These are phyloP conservation scores for Phytophthora pseudosyringae DNA, from an alignment of 352 stramenopile genomes.

Conservation along the genomic window DNA sequence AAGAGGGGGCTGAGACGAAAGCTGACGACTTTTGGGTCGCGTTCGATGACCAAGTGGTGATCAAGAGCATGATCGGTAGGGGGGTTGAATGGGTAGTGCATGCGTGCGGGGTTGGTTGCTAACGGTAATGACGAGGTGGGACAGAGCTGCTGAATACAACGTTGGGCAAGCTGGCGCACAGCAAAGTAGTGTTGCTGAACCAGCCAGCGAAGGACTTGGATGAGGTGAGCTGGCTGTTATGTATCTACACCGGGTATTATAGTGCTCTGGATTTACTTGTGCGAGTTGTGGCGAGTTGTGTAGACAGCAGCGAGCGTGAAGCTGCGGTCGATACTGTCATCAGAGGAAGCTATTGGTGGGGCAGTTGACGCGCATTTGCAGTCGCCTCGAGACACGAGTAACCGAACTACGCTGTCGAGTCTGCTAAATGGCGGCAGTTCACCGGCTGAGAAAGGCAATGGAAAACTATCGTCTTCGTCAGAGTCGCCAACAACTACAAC, in stretches of 20 bases:
- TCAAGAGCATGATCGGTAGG: constrained; percentile 85
- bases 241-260: no score
- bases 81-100: constrained; percentile 1
- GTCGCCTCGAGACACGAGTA: constrained; percentile 2
- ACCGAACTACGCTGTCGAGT: constrained; percentile 9
- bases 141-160: constrained; percentile 80
- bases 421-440: constrained; percentile 49
- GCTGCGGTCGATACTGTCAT: constrained; percentile 23
- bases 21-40: constrained; percentile 71
- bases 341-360: neutral
- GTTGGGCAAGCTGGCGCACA: constrained; percentile 66
- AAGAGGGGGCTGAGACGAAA: constrained; percentile 14
- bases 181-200: constrained; percentile 58
- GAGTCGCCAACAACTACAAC: constrained; percentile 21
- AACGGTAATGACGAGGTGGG: no score
- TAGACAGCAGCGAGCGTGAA: constrained; percentile 27
- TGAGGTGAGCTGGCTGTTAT: constrained; percentile 34
- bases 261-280: no score
- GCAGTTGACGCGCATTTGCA: neutral
- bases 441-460: constrained; percentile 4
- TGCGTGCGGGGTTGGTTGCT: no score
- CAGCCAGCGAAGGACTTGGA: constrained; percentile 46
- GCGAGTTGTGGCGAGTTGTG: no score
- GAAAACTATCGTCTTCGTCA: constrained; percentile 26
- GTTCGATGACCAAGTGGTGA: constrained; percentile 66